Evolutionary conservation across 2,329 filamentous ascomycete genomes (phyloP), one percentile per base, ranked within the genome.

Genomic region (Xylaria sp.): DNA sequence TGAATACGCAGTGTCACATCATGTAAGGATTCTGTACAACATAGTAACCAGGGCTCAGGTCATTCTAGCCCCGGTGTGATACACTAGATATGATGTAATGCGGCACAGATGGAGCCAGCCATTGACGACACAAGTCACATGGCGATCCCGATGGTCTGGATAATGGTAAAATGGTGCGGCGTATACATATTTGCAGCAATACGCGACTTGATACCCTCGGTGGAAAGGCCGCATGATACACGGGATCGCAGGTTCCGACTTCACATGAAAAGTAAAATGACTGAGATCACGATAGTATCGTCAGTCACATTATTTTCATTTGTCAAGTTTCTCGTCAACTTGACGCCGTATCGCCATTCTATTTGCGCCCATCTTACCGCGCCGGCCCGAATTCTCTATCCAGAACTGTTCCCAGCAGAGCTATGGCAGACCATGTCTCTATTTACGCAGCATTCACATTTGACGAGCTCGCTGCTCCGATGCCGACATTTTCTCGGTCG

Each of bases 401-500:
- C 9, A 23, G 44, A 48, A 13, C 11, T 23, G n/a, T 5, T 5
- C 13, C 20, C 7, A 9, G 17, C 20, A 13, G 3, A 15, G 3
- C 9, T 31, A 6, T n/a, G n/a, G 26, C 4, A 31, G 31, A 51
- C 31, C 4, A 15, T 1, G 13, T n/a, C 2, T 23, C 6, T n/a
- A 28, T 26, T 26, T 6, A 13, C 31, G 10, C 31, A 54, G 9
- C n/a, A 23, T 15, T n/a, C 36, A 9, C 17, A 17, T 20, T 36
- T 17, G 28, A 4, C 6, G 17, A 36, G 31, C 49, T 38, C 31
- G 15, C 15, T 53, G 5, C 49, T 53, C 26, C 10, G 44, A 91
- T 62, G 86, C 72, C 13, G 71, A 93, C 44, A 97, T 97, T 79
- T 81, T 90, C 71, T 54, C 93, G 23, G 88, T 91, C 74, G n/a